Base-by-base conservation (phyloP, 1,284 basidiomycete species). In the Ceratobasidium sp. region DNA sequence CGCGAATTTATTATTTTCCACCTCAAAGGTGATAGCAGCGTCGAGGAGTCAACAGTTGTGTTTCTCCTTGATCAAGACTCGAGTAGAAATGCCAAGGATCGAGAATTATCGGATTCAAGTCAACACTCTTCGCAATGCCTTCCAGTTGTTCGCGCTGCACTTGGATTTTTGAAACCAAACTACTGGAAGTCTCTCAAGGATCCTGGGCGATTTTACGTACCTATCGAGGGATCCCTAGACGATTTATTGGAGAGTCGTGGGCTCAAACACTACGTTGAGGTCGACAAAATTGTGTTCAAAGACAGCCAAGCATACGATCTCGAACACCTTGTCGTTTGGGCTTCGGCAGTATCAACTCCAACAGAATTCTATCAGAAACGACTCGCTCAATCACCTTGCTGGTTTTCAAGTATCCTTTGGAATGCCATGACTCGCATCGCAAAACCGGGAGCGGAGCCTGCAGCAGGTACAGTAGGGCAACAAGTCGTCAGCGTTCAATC, bases 131-230 rank as follows among this genome's bases (percentile, higher is more conserved):
- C 20, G n/a, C 3, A 29, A 25, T 50, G 49, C 27, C 49, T 50
- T 7, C 49, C 49, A 7, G n/a, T 27, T 50, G 12, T 13, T 50
- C 38, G 17, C 38, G 38, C 38, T 40, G 7, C 17, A 25, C 27
- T 50, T 27, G 27, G 27, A 17, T 50, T 50, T 25, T 12, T 50
- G 27, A 50, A 50, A 29, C 49, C 49, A 2, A 29, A 25, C 27
- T 50, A 25, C 49, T 50, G 49, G 49, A 50, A 50, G 49, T 12
- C 49, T 8, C 49, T 50, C 20, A 50, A 50, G 15, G 27, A 50
- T 13, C 49, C 7, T 50, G 49, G 20, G n/a, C 49, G 22, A 25
- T 50, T 50, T 25, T 50, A 50, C 27, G 49, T 50, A 5, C 49
- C 49, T 13, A 50, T 22, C 15, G 49, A 50, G 5, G 49, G 27